Conservation (phyloP, 2,329 filamentous ascomycete species). For the Colletotrichum filicis region DNA sequence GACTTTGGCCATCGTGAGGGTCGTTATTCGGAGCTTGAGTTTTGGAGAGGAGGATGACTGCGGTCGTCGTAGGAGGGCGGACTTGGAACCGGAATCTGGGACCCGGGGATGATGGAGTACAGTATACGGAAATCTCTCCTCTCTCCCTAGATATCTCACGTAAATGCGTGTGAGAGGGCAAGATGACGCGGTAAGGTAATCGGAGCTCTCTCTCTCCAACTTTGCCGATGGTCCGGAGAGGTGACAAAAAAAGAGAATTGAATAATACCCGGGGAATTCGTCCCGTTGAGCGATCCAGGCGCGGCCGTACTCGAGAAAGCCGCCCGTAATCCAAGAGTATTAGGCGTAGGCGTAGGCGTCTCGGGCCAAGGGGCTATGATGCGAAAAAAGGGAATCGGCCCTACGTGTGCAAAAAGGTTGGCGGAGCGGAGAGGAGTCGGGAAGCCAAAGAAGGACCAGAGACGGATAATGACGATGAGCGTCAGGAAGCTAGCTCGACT, state of each 20-base stretch:
- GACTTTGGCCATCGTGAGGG: conserved; percentile 51
- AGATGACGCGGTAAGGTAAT: conserved; percentile 6
- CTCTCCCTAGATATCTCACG: conserved; percentile 22
- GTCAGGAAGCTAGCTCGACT: background rate
- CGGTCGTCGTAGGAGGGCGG: background rate
- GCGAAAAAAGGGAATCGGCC: background rate
- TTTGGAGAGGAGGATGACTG: background rate
- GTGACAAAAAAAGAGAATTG: background rate
- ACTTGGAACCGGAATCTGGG: background rate
- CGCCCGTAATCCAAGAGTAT: background rate
- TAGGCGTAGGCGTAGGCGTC: conserved; percentile 1
- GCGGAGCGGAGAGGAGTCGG: background rate
- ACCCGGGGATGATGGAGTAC: background rate
- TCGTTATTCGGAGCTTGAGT: background rate
- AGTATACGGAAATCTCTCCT: background rate
- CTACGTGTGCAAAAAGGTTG: background rate
- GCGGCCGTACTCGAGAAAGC: background rate
- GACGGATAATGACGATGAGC: background rate
- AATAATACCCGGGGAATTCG: background rate
- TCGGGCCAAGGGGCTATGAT: background rate
- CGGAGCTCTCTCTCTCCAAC: background rate
- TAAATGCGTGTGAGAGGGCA: background rate
- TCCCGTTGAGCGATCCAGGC: background rate
- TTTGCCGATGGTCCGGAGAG: background rate
- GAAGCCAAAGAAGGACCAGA: background rate